Conservation (phyloP, 2,329 filamentous ascomycete genomes). For the Botryotinia convoluta region DNA sequence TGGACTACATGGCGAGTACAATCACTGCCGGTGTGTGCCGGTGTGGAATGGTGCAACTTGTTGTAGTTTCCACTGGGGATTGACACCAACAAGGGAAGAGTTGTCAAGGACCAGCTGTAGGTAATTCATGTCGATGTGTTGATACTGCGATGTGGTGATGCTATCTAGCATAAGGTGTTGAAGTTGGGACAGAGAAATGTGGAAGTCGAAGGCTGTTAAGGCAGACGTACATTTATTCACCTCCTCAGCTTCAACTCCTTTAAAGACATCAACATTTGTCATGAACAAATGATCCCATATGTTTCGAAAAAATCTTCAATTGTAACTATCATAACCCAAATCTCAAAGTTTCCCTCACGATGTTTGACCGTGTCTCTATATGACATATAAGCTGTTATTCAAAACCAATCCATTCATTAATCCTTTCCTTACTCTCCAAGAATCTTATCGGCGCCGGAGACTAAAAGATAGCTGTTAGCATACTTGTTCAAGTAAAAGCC, state of each 20-base stretch:
- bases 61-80: neutral
- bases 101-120: neutral
- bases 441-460: conserved; percentile 33
- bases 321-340: conserved; percentile 2
- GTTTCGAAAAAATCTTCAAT: neutral
- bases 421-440: conserved; percentile 26
- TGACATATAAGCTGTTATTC: conserved; percentile 15
- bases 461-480: conserved; percentile 34
- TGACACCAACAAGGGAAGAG: neutral
- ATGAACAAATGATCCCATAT: neutral
- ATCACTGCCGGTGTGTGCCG: neutral
- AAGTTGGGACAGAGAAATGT: neutral
- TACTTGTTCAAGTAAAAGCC: no score
- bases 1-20: neutral
- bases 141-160: neutral
- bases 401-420: neutral
- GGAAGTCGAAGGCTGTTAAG: neutral
- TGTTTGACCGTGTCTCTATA: neutral
- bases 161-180: neutral
- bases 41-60: neutral
- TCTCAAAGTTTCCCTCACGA: conserved; percentile 2
- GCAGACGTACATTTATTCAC: neutral
- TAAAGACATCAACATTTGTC: neutral
- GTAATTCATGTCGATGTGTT: neutral
- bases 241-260: neutral